phyloP scores from a whole-genome alignment of 139 green algal genomes.

The Auxenochlorella pyrenoidosa region DNA sequence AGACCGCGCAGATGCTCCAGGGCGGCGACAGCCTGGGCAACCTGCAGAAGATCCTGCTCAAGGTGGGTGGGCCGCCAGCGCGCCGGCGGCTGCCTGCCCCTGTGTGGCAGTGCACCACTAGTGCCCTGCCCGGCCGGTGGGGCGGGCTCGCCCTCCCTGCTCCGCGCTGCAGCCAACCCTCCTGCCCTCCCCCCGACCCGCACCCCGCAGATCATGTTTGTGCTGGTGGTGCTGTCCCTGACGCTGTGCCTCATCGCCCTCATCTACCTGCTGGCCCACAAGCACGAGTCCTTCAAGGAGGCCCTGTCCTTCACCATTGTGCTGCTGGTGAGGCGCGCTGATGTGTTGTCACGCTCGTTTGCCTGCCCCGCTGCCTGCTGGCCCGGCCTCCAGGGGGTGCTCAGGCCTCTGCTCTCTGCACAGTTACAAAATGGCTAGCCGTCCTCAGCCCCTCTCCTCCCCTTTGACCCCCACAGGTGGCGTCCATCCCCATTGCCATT shows the following conservation, averaged over 20 bases:
- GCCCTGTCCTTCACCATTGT: conserved; percentile 82
- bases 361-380: not conserved
- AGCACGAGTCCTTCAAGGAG: conserved; percentile 56
- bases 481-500: conserved; percentile 78
- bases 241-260: conserved; percentile 74
- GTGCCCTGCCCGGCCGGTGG: too few species aligned
- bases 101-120: too few species aligned
- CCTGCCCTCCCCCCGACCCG: not conserved
- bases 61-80: conserved; percentile 38
- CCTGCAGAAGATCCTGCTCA: conserved; percentile 82
- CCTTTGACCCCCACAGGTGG: conserved; percentile 38
- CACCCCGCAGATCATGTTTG: conserved; percentile 69
- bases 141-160: not conserved
- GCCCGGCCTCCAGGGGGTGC: not conserved
- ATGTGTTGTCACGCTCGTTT: too few species aligned
- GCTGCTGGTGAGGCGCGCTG: conserved; percentile 65
- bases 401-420: too few species aligned
- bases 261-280: conserved; percentile 65
- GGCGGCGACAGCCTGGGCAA: conserved; percentile 64
- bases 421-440: too few species aligned
- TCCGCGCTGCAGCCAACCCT: not conserved
- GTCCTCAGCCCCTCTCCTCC: not conserved
- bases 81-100: too few species aligned
- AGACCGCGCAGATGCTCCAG: conserved; percentile 84
- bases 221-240: conserved; percentile 73